Conservation (phyloP, 371 early-diverging fungal species). For the Mortierella sp. region DNA sequence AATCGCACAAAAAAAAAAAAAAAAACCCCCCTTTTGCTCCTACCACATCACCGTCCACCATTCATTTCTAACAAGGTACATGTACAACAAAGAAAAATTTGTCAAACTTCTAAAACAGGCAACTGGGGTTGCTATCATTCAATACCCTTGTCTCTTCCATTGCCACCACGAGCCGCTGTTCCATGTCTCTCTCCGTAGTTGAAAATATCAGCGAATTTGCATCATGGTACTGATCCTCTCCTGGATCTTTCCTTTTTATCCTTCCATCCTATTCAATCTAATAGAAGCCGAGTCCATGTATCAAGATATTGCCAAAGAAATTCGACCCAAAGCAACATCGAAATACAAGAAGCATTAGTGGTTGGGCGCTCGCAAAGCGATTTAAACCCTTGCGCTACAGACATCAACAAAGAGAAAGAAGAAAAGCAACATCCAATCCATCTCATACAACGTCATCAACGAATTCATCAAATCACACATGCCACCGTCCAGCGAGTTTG, state of each 20-base stretch:
- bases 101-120: neutral
- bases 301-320: slow-evolving; percentile 13
- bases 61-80: slow-evolving; percentile 41
- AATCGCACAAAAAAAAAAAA: too few relatives aligned
- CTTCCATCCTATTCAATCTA: neutral
- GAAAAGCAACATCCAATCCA: neutral
- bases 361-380: slow-evolving; percentile 23
- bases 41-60: slow-evolving; percentile 12
- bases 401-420: neutral
- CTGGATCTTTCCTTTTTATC: neutral
- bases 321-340: slow-evolving; percentile 27
- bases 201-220: neutral
- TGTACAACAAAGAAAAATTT: neutral
- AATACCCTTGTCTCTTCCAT: neutral
- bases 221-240: neutral
- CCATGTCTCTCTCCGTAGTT: neutral
- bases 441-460: neutral
- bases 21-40: too few relatives aligned
- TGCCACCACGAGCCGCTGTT: neutral
- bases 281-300: slow-evolving; percentile 40
- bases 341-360: slow-evolving; percentile 33
- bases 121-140: neutral
- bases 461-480: slow-evolving; percentile 6
- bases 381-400: neutral
- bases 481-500: neutral